Evolutionary conservation across 495 filamentous ascomycete genomes (phyloP).

Genomic region (Penicillium waksmanii): DNA sequence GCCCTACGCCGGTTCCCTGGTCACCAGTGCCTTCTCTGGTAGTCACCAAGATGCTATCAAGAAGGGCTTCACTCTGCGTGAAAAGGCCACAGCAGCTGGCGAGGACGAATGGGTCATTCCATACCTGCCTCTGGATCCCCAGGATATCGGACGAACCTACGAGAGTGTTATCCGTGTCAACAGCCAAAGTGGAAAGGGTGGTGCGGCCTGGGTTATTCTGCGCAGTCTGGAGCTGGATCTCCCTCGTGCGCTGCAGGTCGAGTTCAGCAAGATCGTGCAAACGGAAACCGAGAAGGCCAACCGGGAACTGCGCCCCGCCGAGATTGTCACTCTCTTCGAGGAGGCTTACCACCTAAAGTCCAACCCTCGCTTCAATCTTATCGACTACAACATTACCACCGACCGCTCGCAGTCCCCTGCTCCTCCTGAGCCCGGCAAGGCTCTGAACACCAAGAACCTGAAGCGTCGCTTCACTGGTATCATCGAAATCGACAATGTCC

Average conservation of each 20-base stretch:
- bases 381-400: constrained; percentile 90
- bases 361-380: constrained; percentile 80
- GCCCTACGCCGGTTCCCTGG: constrained; percentile 85
- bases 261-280: constrained; percentile 88
- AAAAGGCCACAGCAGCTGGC: constrained; percentile 58
- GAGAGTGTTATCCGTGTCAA: constrained; percentile 98
- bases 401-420: constrained; percentile 81
- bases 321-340: constrained; percentile 88
- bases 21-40: constrained; percentile 37
- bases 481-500: constrained; percentile 77
- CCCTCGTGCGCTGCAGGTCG: constrained; percentile 89
- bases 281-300: constrained; percentile 70
- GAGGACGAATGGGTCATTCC: constrained; percentile 75
- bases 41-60: constrained; percentile 95
- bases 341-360: constrained; percentile 78
- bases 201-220: constrained; percentile 92
- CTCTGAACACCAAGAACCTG: constrained; percentile 73
- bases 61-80: constrained; percentile 84
- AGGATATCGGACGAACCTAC: constrained; percentile 94
- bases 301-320: constrained; percentile 78
- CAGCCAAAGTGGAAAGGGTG: constrained; percentile 93
- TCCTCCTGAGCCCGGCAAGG: constrained; percentile 68
- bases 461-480: constrained; percentile 87
- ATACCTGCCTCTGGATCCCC: constrained; percentile 90
- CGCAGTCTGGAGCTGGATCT: constrained; percentile 88